Conservation (phyloP, 139 green algal species). For the Pseudopediastrum boryanum region DNA sequence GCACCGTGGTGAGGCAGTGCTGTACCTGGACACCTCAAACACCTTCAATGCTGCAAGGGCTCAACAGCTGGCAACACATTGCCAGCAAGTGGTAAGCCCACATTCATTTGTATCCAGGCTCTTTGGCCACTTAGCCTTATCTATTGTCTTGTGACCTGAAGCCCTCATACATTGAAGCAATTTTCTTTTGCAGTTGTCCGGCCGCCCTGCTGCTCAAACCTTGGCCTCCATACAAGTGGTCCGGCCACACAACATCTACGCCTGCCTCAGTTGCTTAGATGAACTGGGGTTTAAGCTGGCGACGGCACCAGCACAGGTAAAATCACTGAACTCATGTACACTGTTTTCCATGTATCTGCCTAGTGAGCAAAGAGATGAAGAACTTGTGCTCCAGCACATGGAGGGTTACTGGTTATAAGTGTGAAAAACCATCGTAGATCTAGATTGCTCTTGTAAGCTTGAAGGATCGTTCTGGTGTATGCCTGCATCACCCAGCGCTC, state of each 20-base stretch:
- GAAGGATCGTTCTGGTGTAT: too few relatives aligned
- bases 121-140: background rate
- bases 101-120: background rate
- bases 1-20: slow-evolving; percentile 35
- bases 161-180: too few relatives aligned
- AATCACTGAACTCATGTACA: too few relatives aligned
- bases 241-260: slow-evolving; percentile 18
- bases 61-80: background rate
- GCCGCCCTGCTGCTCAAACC: background rate
- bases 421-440: too few relatives aligned
- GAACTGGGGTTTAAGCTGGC: slow-evolving; percentile 1
- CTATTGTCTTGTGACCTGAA: background rate
- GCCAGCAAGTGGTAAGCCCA: background rate
- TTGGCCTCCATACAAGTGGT: slow-evolving; percentile 10
- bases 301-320: background rate
- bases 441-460: too few relatives aligned
- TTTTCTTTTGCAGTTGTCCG: too few relatives aligned
- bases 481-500: too few relatives aligned
- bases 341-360: too few relatives aligned
- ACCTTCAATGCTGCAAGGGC: slow-evolving; percentile 40
- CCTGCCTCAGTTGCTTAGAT: slow-evolving; percentile 13
- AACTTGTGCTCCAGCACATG: too few relatives aligned
- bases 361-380: too few relatives aligned
- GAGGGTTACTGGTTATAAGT: too few relatives aligned
- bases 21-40: slow-evolving; percentile 60